Evolutionary conservation across 2,329 filamentous ascomycete genomes (phyloP), one percentile per base, ranked within the genome.

Genomic region (Ascochyta koolunga): DNA sequence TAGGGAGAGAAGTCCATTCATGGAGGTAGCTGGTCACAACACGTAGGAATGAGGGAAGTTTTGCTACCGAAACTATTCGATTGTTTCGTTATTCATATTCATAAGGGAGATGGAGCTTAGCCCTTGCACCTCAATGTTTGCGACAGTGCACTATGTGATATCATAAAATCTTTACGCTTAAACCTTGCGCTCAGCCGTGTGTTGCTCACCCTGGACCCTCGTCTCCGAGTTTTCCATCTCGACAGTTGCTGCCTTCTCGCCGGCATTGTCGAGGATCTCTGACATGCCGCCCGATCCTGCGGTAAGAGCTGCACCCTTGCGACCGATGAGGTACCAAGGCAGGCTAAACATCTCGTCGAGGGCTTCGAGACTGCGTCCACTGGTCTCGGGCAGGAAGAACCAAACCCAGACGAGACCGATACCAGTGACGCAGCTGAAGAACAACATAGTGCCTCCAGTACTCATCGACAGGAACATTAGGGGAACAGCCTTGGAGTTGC

Each of bases 291-390:
- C 71, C 8, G 40, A 61, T 16, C 71, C 71, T 37, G 51, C 60
- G 0, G 71, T 74, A 49, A 75, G 65, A 54, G 67, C 42, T 1
- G 68, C 69, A 18, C 72, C 73, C 62, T 74, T 73, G 51, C 73
- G 64, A 15, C 90, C 89, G 60, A 93, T 91, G 72, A 83, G 82
- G 72, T 89, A 86, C 89, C 89, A 93, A 0, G 86, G 87, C 42
- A 91, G 78, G 44, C 82, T 83, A 67, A 92, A 92, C 59, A 92
- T 78, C 22, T 81, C 78, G 67, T 92, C 88, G 83, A 92, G 90
- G 60, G 80, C 85, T 77, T 89, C 87, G 7, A 89, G 78, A 43
- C 73, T 77, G 38, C 78, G 77, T 18, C 89, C 89, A 0, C 83
- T 82, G 0, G 88, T 90, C 79, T 92, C 89, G 0, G 89, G 89